A percentile compares a stretch with the other conserved stretches of the same genome.
phyloP scores from a whole-genome alignment of 257 asterid genomes.

The Solanum pimpinellifolium region DNA sequence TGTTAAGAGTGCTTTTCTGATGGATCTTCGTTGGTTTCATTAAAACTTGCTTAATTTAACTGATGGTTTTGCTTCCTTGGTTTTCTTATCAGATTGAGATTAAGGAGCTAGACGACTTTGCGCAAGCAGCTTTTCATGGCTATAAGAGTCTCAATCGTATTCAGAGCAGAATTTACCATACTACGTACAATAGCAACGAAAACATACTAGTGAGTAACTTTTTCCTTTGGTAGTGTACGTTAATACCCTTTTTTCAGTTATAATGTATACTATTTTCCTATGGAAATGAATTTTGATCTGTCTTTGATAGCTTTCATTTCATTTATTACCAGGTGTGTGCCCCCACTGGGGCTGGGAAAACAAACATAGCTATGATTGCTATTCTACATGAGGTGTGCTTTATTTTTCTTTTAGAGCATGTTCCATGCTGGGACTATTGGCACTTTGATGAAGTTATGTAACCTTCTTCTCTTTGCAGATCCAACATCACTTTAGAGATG shows the following conservation, averaged over 20 bases:
- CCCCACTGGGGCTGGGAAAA: slow-evolving; percentile 99
- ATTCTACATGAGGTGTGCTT: slow-evolving; percentile 74
- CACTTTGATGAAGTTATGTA: not conserved
- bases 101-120: slow-evolving; percentile 88
- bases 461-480: slow-evolving; percentile 35
- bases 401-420: not conserved
- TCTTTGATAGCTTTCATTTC: slow-evolving; percentile 13
- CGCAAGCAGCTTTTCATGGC: slow-evolving; percentile 97
- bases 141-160: slow-evolving; percentile 89
- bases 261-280: not conserved
- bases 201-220: slow-evolving; percentile 65
- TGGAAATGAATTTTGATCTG: slow-evolving; percentile 8
- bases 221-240: not conserved
- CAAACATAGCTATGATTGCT: slow-evolving; percentile 93
- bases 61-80: not conserved
- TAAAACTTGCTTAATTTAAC: not conserved
- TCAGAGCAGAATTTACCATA: slow-evolving; percentile 92
- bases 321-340: slow-evolving; percentile 78
- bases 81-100: slow-evolving; percentile 66
- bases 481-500: slow-evolving; percentile 83
- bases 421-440: not conserved
- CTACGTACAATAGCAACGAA: slow-evolving; percentile 71
- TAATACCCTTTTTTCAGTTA: not conserved
- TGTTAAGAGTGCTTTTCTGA: not conserved
- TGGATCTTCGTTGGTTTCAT: not conserved